Conservation (phyloP, 2,329 filamentous ascomycete species). For the Alternaria alternata region DNA sequence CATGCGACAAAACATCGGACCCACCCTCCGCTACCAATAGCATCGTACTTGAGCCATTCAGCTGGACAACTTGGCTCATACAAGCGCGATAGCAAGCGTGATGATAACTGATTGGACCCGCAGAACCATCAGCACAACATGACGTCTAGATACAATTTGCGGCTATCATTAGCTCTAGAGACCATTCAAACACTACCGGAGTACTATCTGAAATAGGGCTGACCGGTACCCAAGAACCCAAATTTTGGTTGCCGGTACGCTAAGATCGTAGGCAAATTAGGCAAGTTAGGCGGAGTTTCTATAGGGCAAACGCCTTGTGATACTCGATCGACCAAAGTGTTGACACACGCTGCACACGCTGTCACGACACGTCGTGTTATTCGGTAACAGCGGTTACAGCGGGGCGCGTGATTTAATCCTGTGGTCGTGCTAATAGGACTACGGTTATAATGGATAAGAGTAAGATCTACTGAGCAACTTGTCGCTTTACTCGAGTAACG, state of each 20-base stretch:
- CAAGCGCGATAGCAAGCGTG: neutral
- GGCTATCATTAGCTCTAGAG: neutral
- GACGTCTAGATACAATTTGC: constrained; percentile 7
- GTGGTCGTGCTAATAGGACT: neutral
- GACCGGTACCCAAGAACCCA: neutral
- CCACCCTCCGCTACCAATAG: neutral
- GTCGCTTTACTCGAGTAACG: neutral
- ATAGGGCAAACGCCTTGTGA: neutral
- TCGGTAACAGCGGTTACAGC: neutral
- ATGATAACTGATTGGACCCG: neutral
- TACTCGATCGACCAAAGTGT: neutral
- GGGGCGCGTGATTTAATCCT: neutral
- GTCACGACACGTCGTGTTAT: neutral
- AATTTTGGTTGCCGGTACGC: neutral
- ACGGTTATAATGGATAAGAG: neutral
- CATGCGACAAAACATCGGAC: neutral
- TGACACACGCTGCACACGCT: neutral
- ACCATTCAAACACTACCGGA: neutral
- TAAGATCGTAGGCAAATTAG: neutral
- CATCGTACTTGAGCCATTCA: neutral
- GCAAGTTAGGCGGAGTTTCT: neutral
- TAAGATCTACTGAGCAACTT: neutral
- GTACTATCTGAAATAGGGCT: constrained; percentile 3
- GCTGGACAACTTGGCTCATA: neutral
- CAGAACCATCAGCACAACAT: neutral